Conservation (phyloP, 1,284 basidiomycete species). For the Trichosporon faecale region DNA sequence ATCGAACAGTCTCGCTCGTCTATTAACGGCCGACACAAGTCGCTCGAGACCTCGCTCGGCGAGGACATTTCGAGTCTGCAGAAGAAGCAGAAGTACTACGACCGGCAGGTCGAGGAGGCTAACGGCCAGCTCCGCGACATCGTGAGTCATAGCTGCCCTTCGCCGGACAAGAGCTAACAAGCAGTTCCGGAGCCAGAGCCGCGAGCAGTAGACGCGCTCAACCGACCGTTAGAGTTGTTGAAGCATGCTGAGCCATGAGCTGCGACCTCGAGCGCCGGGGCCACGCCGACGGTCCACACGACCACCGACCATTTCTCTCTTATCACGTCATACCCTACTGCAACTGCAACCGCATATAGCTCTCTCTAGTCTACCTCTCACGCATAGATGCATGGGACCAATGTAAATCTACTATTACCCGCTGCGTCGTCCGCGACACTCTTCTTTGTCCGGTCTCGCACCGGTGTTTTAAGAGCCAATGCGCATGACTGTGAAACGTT, state of each 20-base stretch:
- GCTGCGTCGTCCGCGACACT: constrained; percentile 16
- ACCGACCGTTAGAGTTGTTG: constrained; percentile 1
- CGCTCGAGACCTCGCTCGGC: constrained; percentile 71
- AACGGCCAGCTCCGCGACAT: constrained; percentile 82
- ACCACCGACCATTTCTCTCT: background rate
- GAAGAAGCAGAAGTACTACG: constrained; percentile 76
- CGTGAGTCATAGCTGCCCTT: constrained; percentile 55
- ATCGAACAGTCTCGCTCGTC: constrained; percentile 73
- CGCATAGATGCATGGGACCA: constrained; percentile 28
- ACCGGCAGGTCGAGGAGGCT: constrained; percentile 86
- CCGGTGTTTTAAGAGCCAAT: constrained; percentile 27
- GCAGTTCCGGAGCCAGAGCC: constrained; percentile 50
- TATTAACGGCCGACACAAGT: constrained; percentile 72
- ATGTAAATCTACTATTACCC: constrained; percentile 20
- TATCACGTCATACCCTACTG: constrained; percentile 5
- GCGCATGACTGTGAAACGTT: constrained; percentile 29
- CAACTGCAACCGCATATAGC: background rate
- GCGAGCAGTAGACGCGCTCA: constrained; percentile 21
- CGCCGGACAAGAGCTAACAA: constrained; percentile 11
- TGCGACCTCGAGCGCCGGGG: background rate
- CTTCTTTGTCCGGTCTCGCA: background rate
- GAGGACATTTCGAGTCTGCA: constrained; percentile 74
- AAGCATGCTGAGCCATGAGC: background rate
- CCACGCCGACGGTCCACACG: background rate
- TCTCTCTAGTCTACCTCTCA: constrained; percentile 17